Conservation (phyloP, 1,284 basidiomycete species). For the Cutaneotrichosporon cutaneum region DNA sequence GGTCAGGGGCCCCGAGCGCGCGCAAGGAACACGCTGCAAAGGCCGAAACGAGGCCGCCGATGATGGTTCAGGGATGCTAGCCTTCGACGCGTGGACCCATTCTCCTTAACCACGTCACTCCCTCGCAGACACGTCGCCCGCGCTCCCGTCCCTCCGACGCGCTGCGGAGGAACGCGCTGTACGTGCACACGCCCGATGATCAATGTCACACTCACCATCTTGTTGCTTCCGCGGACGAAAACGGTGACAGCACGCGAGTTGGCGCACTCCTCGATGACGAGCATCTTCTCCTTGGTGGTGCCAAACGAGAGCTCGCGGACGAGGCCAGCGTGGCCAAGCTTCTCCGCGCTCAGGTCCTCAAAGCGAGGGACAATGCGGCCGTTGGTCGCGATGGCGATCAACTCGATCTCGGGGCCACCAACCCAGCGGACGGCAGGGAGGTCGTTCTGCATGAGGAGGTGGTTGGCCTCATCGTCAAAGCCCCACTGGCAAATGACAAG, state of each 20-base stretch:
- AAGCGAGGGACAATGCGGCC: slow-evolving; percentile 98
- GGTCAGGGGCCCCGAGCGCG: too few species aligned
- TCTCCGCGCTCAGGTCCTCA: slow-evolving; percentile 86
- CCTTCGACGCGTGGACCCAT: not conserved
- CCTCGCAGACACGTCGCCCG: not conserved
- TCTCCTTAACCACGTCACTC: too few species aligned
- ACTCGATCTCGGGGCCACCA: slow-evolving; percentile 97
- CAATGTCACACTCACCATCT: slow-evolving; percentile 69
- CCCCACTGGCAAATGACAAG: slow-evolving; percentile 99
- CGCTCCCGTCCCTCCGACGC: not conserved
- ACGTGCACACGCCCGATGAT: not conserved
- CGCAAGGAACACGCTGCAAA: too few species aligned
- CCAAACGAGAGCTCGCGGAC: slow-evolving; percentile 95
- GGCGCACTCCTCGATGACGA: slow-evolving; percentile 97
- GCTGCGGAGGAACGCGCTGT: not conserved
- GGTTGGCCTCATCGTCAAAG: slow-evolving; percentile 99
- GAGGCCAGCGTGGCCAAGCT: slow-evolving; percentile 88
- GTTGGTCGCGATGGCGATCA: slow-evolving; percentile 98
- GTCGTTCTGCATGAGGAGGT: slow-evolving; percentile 94
- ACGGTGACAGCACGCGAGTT: slow-evolving; percentile 95
- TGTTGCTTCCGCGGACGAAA: slow-evolving; percentile 96
- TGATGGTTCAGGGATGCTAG: not conserved
- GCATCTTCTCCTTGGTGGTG: slow-evolving; percentile 97
- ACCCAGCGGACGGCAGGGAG: slow-evolving; percentile 99
- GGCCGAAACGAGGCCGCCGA: not conserved